A percentile compares a stretch with the other conserved stretches of the same genome.
Evolutionary conservation across 2,329 filamentous ascomycete genomes (phyloP).

Genomic region (Exophiala sp.): DNA sequence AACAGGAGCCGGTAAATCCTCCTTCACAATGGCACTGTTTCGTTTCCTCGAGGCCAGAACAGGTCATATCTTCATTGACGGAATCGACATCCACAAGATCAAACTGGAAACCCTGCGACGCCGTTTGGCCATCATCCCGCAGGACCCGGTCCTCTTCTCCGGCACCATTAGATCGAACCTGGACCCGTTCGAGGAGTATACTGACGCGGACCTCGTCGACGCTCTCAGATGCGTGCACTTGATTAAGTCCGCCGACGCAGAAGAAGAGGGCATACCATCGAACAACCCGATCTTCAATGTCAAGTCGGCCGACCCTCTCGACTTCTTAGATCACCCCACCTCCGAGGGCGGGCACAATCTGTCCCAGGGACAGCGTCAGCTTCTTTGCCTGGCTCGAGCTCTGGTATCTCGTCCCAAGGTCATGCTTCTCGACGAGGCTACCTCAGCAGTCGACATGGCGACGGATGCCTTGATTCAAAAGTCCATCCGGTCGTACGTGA

Average conservation of each 20-base stretch:
- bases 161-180: not conserved
- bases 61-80: conserved; percentile 10
- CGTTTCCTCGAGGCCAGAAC: conserved; percentile 30
- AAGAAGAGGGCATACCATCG: conserved; percentile 32
- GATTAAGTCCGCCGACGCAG: conserved; percentile 14
- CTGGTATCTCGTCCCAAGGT: conserved; percentile 46
- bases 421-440: conserved; percentile 42
- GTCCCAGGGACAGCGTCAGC: conserved; percentile 56
- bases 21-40: conserved; percentile 29
- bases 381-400: conserved; percentile 58
- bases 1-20: conserved; percentile 33
- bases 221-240: too few relatives aligned
- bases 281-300: conserved; percentile 28
- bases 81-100: too few relatives aligned
- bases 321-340: not conserved
- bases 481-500: conserved; percentile 50
- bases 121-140: too few relatives aligned
- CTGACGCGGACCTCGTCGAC: conserved; percentile 13
- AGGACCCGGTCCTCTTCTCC: too few relatives aligned
- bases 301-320: conserved; percentile 11
- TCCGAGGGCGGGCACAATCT: conserved; percentile 41
- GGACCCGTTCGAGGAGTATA: conserved; percentile 26
- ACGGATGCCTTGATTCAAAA: conserved; percentile 55
- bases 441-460: conserved; percentile 49
- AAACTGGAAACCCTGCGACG: too few relatives aligned